Base-by-base conservation (phyloP, 805 yeast genomes). In the Barnettozyma salicaria region DNA sequence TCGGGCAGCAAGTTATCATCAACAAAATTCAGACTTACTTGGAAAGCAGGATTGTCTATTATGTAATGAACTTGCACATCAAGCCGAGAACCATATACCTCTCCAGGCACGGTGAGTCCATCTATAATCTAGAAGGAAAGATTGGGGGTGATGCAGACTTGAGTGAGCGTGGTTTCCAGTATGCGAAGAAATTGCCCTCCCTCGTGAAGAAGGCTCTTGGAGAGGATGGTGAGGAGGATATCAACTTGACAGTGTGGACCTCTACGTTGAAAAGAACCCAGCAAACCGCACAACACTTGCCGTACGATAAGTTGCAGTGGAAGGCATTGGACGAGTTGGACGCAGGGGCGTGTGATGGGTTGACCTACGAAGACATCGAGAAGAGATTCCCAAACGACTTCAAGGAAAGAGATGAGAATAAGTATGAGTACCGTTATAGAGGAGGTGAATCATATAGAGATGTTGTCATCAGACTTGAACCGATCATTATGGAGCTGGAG, bases 381-480 rank as follows among this genome's bases (percentile, higher is more conserved):
- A 64, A 72, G 22, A 61, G 70, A 44, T 89, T 79, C 58, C 98
- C 98, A 0, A 96, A 87, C 46, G 99, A 92, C 55, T 92, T 92
- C 64, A 83, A 78, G 49, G 96, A 96, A 7, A 74, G 99, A 42
- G 98, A 92, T 58, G 96, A 85, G 48, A 83, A 92, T 65, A 92
- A 92, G 64, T 92, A 84, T 58, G 96, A 87, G 57, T 92, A 92
- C 62, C 73, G 98, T 37, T 92, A 92, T 60, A 75, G 96, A 29
- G 97, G 97, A 9, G 99, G 99, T 30, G 99, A 92, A 62, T 83
- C 95, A 5, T 92, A 92, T 60, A 74, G 96, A 40, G 99, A 92
- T 53, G 95, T 92, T 27, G 96, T 90, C 30, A 82, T 89, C 29
- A 70, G 99, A 40, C 68, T 92, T 39, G 99, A 92, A 58, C 99